Evolutionary conservation across 1,284 basidiomycete genomes (phyloP).

Genomic region (Cutaneotrichosporon sp.): DNA sequence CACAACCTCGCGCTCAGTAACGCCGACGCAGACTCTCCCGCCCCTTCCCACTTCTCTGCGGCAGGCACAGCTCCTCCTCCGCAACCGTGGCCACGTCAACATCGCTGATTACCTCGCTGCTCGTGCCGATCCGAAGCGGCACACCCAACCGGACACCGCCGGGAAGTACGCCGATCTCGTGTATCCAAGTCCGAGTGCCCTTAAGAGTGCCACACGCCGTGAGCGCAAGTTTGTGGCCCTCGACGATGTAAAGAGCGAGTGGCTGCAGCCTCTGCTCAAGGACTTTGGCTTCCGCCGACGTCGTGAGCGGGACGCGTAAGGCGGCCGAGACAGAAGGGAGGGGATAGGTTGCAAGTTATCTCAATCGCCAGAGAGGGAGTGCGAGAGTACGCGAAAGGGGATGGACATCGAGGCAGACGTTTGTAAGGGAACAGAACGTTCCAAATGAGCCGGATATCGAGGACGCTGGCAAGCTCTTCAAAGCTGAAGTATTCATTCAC

Average conservation of each 20-base stretch:
- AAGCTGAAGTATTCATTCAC: too few species aligned
- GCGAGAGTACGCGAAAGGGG: too few species aligned
- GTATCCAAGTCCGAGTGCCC: constrained; percentile 16
- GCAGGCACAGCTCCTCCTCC: constrained; percentile 29
- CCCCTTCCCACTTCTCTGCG: constrained; percentile 31
- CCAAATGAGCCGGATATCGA: too few species aligned
- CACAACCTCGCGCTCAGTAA: constrained; percentile 5
- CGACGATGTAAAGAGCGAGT: constrained; percentile 28
- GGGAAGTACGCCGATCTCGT: constrained; percentile 24
- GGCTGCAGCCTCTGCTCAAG: constrained; percentile 39
- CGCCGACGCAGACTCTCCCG: constrained; percentile 13
- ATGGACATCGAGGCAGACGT: too few species aligned
- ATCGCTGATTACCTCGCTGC: constrained; percentile 37
- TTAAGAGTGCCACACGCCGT: constrained; percentile 25
- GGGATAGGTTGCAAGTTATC: too few species aligned
- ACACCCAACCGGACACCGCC: background rate
- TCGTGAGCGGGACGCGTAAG: background rate
- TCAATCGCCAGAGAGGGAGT: background rate
- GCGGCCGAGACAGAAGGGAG: background rate
- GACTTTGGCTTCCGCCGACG: constrained; percentile 27
- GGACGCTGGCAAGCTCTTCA: too few species aligned
- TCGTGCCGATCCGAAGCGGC: constrained; percentile 10
- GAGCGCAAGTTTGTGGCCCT: constrained; percentile 21
- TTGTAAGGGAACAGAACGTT: too few species aligned
- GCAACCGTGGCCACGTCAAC: constrained; percentile 36